These are phyloP conservation scores for Trichosanthes truncata DNA, from an alignment of 306 rosid genomes.

Conservation along the genomic window DNA sequence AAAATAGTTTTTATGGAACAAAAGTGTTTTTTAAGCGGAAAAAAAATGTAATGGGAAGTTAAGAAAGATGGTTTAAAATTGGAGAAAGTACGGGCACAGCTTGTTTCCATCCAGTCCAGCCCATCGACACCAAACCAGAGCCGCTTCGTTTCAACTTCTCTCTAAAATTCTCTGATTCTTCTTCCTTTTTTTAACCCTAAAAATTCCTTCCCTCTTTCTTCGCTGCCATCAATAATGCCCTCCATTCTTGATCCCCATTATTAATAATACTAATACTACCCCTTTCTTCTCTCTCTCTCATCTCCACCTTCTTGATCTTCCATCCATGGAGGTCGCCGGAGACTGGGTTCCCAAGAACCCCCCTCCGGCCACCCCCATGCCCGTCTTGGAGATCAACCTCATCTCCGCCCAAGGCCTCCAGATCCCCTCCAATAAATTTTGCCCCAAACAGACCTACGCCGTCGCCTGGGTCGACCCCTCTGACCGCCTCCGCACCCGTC, in stretches of 20 bases:
- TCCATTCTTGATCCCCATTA: slow-evolving; percentile 18
- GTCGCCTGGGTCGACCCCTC: slow-evolving; percentile 51
- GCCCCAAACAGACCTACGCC: slow-evolving; percentile 55
- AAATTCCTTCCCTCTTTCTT: slow-evolving; percentile 3
- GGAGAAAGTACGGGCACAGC: no score
- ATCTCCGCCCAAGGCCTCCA: slow-evolving; percentile 83
- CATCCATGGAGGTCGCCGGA: slow-evolving; percentile 16
- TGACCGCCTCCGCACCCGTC: slow-evolving; percentile 52
- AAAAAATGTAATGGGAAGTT: no score
- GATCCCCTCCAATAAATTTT: slow-evolving; percentile 27
- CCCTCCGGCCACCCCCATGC: slow-evolving; percentile 15
- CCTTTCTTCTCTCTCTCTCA: neutral
- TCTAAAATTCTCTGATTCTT: neutral
- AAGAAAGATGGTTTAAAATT: no score
- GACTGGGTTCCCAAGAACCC: slow-evolving; percentile 12
- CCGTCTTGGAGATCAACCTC: slow-evolving; percentile 75
- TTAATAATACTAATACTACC: neutral
- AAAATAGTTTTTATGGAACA: no score
- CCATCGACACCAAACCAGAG: no score
- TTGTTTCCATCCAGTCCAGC: no score
- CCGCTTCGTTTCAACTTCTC: no score
- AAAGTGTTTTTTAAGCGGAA: no score
- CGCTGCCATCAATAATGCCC: slow-evolving; percentile 8
- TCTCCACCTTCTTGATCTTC: slow-evolving; percentile 19
- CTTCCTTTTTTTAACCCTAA: neutral